Conservation (phyloP, 257 asterid species). For the Ajuga chamaepitys region DNA sequence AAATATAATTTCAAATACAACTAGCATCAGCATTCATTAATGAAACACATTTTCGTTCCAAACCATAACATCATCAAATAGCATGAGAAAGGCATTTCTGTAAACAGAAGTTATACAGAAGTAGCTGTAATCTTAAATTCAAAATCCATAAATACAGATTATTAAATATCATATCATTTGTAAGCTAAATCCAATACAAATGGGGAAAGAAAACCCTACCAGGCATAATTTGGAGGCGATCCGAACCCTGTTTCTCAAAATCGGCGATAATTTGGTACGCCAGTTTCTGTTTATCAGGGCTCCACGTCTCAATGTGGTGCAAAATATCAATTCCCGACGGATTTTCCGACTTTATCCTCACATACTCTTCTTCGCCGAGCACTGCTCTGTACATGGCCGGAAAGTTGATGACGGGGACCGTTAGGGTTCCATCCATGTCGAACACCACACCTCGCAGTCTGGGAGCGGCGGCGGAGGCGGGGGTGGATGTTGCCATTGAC, state of each 20-base stretch:
- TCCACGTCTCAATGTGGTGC: constrained; percentile 82
- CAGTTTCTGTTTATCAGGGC: constrained; percentile 51
- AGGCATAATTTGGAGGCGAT: constrained; percentile 92
- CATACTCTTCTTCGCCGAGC: constrained; percentile 69
- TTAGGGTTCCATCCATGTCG: constrained; percentile 98
- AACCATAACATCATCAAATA: too few relatives aligned
- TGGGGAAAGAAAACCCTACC: constrained; percentile 34
- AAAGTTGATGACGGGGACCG: constrained; percentile 89
- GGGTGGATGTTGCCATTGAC: constrained; percentile 44
- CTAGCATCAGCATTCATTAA: not conserved
- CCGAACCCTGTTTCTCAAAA: constrained; percentile 72
- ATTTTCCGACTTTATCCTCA: constrained; percentile 30
- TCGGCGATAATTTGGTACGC: constrained; percentile 73
- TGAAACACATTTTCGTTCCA: not conserved
- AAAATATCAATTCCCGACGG: constrained; percentile 85
- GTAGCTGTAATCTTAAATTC: not conserved
- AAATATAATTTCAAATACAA: too few relatives aligned
- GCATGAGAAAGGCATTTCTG: not conserved
- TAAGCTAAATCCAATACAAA: not conserved
- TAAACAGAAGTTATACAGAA: not conserved
- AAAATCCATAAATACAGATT: too few relatives aligned
- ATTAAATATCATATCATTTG: too few relatives aligned
- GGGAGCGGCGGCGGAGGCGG: constrained; percentile 22
- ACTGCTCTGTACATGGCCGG: constrained; percentile 86
- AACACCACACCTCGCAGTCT: constrained; percentile 78